Evolutionary conservation across 352 stramenopile genomes (phyloP), one percentile per base, ranked within the genome.

Genomic region (Aphanomyces invadans): DNA sequence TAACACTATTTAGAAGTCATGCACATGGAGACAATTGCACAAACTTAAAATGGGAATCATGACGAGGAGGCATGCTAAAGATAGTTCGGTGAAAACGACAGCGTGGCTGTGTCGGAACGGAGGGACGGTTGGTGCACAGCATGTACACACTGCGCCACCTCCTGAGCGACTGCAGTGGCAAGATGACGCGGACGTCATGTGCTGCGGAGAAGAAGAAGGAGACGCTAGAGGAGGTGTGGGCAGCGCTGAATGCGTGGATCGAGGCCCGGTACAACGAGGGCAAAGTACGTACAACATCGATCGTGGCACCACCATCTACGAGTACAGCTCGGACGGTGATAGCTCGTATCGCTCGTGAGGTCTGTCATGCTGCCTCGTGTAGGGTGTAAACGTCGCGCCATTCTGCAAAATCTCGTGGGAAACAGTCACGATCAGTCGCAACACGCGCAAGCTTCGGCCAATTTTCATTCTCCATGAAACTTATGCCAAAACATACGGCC

Each of bases 91-190:
- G 49, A 28, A 28, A 26, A 26, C 21, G 12, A 52, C 44, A 19
- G 4, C 44, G 19, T 52, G 9, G 19, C 4, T 26, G 44, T 42
- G 36, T 42, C 36, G 36, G 7, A 42, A 42, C 36, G 7, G 7
- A 15, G 44, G 11, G n/a, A 11, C 32, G 9, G 17, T n/a, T n/a
- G n/a, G n/a, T n/a, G n/a, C n/a, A n/a, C 17, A 23, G 1, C 23
- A 67, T 91, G 56, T 89, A 89, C 70, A 89, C 82, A 70, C 75
- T 89, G 60, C 81, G 84, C 69, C 78, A 89, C 32, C 70, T 88
- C 48, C 78, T 91, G 32, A 77, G 83, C 32, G 82, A 89, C 70
- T 91, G 80, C 70, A 88, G 79, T 52, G 70, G 74, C 31, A 76
- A 76, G 33, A 61, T 82, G 56, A 78, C 76, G 29, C 78, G 82